Evolutionary conservation across 257 asterid genomes (phyloP).

Genomic region (Fraxinus quadrangulata): DNA sequence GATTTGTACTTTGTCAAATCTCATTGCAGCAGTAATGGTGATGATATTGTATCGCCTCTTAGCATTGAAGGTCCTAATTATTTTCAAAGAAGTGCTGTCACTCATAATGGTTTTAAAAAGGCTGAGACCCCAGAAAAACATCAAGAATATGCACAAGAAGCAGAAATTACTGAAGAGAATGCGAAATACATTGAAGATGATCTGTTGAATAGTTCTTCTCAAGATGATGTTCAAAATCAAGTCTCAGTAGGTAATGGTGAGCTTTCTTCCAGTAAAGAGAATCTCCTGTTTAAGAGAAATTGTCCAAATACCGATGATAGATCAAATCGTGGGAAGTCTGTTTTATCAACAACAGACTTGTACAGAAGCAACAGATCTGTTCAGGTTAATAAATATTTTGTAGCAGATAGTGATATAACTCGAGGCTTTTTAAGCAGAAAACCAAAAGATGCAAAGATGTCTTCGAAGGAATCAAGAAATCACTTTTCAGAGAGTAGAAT

Average conservation of each 20-base stretch:
- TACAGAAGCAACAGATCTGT: constrained; percentile 49
- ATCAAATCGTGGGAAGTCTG: constrained; percentile 55
- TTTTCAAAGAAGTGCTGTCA: constrained; percentile 24
- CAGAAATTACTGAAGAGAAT: constrained; percentile 30
- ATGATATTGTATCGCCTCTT: constrained; percentile 28
- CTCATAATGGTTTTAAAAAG: constrained; percentile 26
- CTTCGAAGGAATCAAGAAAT: constrained; percentile 50
- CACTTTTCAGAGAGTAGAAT: constrained; percentile 45
- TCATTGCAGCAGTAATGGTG: constrained; percentile 20
- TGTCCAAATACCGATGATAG: constrained; percentile 44
- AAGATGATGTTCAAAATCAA: constrained; percentile 26
- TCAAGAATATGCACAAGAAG: constrained; percentile 31
- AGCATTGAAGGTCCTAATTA: constrained; percentile 16
- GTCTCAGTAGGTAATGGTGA: constrained; percentile 31
- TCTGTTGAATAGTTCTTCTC: constrained; percentile 25
- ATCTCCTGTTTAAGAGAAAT: constrained; percentile 20
- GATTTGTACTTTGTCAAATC: constrained; percentile 24
- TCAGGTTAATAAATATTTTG: constrained; percentile 32
- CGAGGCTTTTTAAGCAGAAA: constrained; percentile 29
- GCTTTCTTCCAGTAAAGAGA: constrained; percentile 32
- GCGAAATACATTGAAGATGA: constrained; percentile 38
- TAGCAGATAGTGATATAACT: constrained; percentile 28
- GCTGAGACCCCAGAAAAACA: constrained; percentile 29
- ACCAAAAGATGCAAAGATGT: constrained; percentile 40
- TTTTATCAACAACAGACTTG: constrained; percentile 55